Evolutionary conservation across 2,329 filamentous ascomycete genomes (phyloP).

Genomic region (Curvularia lunata): DNA sequence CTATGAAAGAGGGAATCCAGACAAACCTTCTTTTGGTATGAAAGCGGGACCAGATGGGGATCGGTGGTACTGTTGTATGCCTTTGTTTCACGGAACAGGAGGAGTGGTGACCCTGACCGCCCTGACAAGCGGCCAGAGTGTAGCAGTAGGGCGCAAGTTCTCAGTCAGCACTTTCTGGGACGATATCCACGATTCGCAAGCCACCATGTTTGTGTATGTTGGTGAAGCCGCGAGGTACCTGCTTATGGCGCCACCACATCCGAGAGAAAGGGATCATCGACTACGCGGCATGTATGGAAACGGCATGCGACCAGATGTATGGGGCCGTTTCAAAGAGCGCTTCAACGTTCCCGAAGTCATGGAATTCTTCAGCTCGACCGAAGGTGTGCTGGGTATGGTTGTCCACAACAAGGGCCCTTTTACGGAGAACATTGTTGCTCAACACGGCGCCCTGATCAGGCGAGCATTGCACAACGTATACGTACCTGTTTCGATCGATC

Average conservation of each 20-base stretch:
- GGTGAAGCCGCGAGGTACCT: slow-evolving; percentile 78
- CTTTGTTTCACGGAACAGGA: slow-evolving; percentile 76
- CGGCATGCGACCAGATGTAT: slow-evolving; percentile 71
- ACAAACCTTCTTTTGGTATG: slow-evolving; percentile 44
- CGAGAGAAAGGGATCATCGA: slow-evolving; percentile 64
- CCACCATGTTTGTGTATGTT: slow-evolving; percentile 76
- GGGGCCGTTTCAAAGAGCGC: slow-evolving; percentile 66
- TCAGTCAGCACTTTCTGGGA: slow-evolving; percentile 72
- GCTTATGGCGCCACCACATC: slow-evolving; percentile 67
- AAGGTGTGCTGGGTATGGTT: slow-evolving; percentile 68
- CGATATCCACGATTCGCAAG: slow-evolving; percentile 69
- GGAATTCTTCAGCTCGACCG: slow-evolving; percentile 80
- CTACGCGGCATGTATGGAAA: slow-evolving; percentile 69
- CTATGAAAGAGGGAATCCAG: slow-evolving; percentile 44
- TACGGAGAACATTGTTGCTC: slow-evolving; percentile 67
- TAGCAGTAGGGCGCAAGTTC: slow-evolving; percentile 70
- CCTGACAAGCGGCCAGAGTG: slow-evolving; percentile 50
- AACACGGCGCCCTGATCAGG: slow-evolving; percentile 69
- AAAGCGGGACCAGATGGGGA: slow-evolving; percentile 54
- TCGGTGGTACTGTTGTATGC: slow-evolving; percentile 78
- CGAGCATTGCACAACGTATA: slow-evolving; percentile 59
- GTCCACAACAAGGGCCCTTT: slow-evolving; percentile 61
- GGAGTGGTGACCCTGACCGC: slow-evolving; percentile 63
- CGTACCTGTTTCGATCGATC: slow-evolving; percentile 71
- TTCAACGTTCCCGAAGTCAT: slow-evolving; percentile 67